Evolutionary conservation across 306 rosid genomes (phyloP), one percentile per base, ranked within the genome.

Genomic region (Prunus salicina): DNA sequence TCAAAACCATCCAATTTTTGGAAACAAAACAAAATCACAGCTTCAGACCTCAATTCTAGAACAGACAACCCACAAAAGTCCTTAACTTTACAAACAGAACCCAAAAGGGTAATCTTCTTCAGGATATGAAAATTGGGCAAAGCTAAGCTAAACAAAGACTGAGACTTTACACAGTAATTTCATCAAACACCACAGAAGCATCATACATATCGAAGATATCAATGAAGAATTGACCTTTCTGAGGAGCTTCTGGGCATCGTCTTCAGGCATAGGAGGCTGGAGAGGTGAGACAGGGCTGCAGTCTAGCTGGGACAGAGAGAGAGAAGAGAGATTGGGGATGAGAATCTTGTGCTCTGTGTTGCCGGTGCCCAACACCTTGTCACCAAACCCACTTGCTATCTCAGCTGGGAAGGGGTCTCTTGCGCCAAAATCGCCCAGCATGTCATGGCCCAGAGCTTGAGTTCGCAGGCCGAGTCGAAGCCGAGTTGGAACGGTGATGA

Each of bases 371-470:
- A 92, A 45, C 45, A 94, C 98, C 75, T 92, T 94, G 4, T 94
- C 97, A 5, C 83, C 96, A 69, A 94, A 94, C 3, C 64, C 2
- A 24, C 98, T 94, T 9, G 84, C 98, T 34, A 94, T 1, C 64
- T 94, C 98, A 11, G 93, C 98, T 0, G 97, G 97, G 67, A 86
- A 94, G 0, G 98, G 98, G 82, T 92, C 98, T 67, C 98, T 80
- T 5, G 92, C 97, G 2, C 98, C 98, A 53, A 86, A 90, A 49
- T 94, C 98, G 0, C 96, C 97, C 25, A 93, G 34, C 72, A 73
- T 51, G 65, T 90, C 91, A 15, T 20, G 0, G 18, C 47, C 87
- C 12, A 64, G 5, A 43, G 86, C 78, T 51, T 69, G 87, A 64
- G 69, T 64, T 57, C 46, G 12, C n/a, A 16, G 75, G 51, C 79